Conservation (phyloP, 2,329 filamentous ascomycete genomes). For the Fusarium albidum region DNA sequence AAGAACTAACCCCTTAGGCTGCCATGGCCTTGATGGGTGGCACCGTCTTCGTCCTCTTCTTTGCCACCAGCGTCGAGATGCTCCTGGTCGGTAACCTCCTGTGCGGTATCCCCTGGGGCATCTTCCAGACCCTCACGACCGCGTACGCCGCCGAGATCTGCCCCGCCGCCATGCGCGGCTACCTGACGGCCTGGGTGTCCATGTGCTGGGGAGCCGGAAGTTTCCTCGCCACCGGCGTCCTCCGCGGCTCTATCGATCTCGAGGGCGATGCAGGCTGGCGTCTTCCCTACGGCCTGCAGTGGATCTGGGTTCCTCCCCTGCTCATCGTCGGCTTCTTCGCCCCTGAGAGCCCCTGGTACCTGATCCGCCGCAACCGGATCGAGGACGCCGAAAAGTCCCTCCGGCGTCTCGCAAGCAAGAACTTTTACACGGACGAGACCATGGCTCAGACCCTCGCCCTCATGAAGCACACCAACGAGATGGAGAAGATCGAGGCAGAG, state of each 20-base stretch:
- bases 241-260: slow-evolving; percentile 49
- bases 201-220: slow-evolving; percentile 60
- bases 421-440: slow-evolving; percentile 49
- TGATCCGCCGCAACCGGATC: slow-evolving; percentile 50
- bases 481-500: slow-evolving; percentile 50
- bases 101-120: slow-evolving; percentile 55
- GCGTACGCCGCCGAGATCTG: slow-evolving; percentile 59
- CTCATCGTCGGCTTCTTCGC: slow-evolving; percentile 51
- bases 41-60: slow-evolving; percentile 59
- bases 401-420: slow-evolving; percentile 47
- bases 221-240: slow-evolving; percentile 52
- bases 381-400: slow-evolving; percentile 50
- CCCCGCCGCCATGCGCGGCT: slow-evolving; percentile 53
- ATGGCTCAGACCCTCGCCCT: slow-evolving; percentile 50
- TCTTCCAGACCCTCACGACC: slow-evolving; percentile 55
- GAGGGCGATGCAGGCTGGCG: slow-evolving; percentile 53
- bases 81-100: slow-evolving; percentile 55
- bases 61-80: slow-evolving; percentile 49
- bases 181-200: slow-evolving; percentile 57
- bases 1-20: no score
- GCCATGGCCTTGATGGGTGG: slow-evolving; percentile 48
- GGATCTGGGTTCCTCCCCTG: slow-evolving; percentile 56
- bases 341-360: slow-evolving; percentile 59
- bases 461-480: slow-evolving; percentile 53
- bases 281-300: slow-evolving; percentile 58